Evolutionary conservation across 345 rosid species (phyloP).

Genomic region (Moringa oleifera): DNA sequence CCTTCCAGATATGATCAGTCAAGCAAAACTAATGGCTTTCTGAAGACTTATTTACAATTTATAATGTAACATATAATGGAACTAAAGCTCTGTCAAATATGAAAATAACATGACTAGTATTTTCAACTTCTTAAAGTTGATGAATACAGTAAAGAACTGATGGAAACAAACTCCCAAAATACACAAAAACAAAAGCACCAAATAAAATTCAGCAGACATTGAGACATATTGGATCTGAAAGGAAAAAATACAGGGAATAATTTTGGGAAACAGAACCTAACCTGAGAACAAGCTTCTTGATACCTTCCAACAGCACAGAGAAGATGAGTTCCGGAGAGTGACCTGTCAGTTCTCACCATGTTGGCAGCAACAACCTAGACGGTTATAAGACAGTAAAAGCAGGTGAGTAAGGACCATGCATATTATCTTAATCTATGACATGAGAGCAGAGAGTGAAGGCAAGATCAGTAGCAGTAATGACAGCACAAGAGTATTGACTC

Average conservation of each 20-base stretch:
- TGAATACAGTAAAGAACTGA: too few species aligned
- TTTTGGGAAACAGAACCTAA: conserved; percentile 24
- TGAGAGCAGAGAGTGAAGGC: neutral
- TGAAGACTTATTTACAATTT: too few species aligned
- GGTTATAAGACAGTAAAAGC: conserved; percentile 9
- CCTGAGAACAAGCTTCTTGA: conserved; percentile 99
- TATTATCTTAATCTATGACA: too few species aligned
- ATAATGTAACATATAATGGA: too few species aligned
- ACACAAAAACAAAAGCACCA: neutral
- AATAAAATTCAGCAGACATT: neutral
- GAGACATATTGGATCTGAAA: neutral
- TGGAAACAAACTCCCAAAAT: too few species aligned
- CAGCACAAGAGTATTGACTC: too few species aligned
- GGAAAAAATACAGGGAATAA: neutral
- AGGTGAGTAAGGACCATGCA: neutral
- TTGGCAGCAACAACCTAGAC: conserved; percentile 93
- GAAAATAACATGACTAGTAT: too few species aligned
- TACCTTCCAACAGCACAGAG: conserved; percentile 95
- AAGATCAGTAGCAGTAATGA: neutral
- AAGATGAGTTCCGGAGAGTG: conserved; percentile 89
- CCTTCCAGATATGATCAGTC: neutral
- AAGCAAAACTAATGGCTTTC: neutral
- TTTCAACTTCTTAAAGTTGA: too few species aligned
- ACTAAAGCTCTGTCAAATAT: too few species aligned
- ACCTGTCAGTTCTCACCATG: conserved; percentile 89